Conservation (phyloP, 768 basidiomycete genomes). For the Russula vinacea region DNA sequence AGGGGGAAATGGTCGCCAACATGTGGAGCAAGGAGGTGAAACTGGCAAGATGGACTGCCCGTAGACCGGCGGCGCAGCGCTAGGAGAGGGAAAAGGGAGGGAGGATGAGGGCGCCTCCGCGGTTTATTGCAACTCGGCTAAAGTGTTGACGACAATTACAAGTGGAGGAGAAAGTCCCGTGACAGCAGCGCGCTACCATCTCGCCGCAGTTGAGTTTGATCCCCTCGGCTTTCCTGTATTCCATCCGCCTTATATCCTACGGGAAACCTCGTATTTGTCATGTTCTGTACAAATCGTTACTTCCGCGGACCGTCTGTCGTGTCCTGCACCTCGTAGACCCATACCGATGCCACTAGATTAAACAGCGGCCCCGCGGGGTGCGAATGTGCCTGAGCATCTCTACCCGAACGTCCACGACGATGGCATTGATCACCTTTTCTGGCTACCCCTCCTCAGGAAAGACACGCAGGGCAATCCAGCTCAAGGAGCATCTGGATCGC, state of each 20-base stretch:
- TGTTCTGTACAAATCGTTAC: too few species aligned
- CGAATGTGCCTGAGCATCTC: not conserved
- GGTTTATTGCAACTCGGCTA: conserved; percentile 2
- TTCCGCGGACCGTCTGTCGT: too few species aligned
- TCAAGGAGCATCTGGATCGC: conserved; percentile 54
- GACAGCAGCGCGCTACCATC: conserved; percentile 7
- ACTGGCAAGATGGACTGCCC: not conserved
- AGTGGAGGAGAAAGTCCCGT: conserved; percentile 4
- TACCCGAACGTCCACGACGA: conserved; percentile 34
- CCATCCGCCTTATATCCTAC: not conserved
- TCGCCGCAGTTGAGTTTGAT: not conserved
- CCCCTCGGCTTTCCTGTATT: not conserved
- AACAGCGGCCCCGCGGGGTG: not conserved
- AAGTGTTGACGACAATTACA: not conserved
- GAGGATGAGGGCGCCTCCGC: not conserved
- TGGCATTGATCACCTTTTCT: conserved; percentile 91
- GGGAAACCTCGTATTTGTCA: too few species aligned
- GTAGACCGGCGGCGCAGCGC: not conserved
- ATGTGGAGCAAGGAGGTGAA: conserved; percentile 1
- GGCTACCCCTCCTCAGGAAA: conserved; percentile 92
- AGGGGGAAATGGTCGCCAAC: conserved; percentile 22
- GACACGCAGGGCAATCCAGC: conserved; percentile 62
- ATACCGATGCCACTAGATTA: too few species aligned
- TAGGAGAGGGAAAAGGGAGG: not conserved
- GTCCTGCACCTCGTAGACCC: too few species aligned